Percentiles rank a stretch among this genome's conserved stretches.
phyloP scores from a whole-genome alignment of 73 alveolate genomes.

The Durusdinium trenchii region DNA sequence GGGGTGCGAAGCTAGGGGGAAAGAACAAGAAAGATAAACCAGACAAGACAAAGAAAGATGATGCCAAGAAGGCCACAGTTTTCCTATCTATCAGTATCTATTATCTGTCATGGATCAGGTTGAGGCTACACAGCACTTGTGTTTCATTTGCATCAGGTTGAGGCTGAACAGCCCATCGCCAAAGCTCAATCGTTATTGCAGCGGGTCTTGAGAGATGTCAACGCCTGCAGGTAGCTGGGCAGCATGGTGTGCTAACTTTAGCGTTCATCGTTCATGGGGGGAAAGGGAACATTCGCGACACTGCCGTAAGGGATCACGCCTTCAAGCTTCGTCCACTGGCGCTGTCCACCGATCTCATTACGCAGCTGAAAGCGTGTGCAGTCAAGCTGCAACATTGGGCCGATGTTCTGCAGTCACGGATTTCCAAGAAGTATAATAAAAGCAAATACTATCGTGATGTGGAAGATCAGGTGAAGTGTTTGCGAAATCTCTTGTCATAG shows the following conservation, averaged over 20 bases:
- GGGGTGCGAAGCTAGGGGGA: not conserved
- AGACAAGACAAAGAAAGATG: not conserved
- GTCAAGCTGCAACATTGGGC: not conserved
- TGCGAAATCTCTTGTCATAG: too few species aligned
- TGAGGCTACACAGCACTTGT: too few species aligned
- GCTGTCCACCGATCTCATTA: not conserved
- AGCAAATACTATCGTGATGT: not conserved
- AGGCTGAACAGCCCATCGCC: not conserved
- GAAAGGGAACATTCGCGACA: not conserved
- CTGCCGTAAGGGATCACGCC: constrained; percentile 29
- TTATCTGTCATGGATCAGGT: not conserved
- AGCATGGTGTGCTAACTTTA: too few species aligned
- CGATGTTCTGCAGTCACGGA: not conserved
- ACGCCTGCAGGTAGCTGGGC: constrained; percentile 7
- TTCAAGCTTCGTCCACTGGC: constrained; percentile 20
- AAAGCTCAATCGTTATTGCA: not conserved
- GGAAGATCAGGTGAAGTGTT: not conserved
- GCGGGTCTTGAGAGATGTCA: not conserved
- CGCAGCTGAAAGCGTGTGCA: constrained; percentile 2
- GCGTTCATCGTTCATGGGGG: too few species aligned
- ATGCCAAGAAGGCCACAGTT: not conserved
- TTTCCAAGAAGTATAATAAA: not conserved
- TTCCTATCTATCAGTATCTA: not conserved
- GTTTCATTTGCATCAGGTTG: not conserved
- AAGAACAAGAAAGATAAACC: not conserved